Evolutionary conservation across 2,329 filamentous ascomycete species (phyloP).

Genomic region (Penicillium sp.): DNA sequence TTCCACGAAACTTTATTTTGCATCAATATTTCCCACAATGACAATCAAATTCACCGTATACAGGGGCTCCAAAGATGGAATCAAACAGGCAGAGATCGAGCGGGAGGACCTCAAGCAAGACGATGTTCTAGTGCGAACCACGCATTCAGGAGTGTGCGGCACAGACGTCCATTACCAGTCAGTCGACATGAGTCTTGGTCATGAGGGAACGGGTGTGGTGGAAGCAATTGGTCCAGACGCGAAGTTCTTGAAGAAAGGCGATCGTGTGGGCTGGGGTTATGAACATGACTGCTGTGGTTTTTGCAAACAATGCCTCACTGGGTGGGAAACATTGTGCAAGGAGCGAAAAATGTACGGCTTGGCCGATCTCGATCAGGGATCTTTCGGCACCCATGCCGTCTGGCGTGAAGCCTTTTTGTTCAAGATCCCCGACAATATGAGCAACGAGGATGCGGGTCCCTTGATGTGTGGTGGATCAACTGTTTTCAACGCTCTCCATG

Average conservation of each 20-base stretch:
- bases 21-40: slow-evolving; percentile 17
- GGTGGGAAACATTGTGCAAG: slow-evolving; percentile 35
- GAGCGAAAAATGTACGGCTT: slow-evolving; percentile 39
- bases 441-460: slow-evolving; percentile 33
- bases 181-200: slow-evolving; percentile 39
- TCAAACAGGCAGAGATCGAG: slow-evolving; percentile 52
- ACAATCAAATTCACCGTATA: slow-evolving; percentile 58
- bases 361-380: slow-evolving; percentile 40
- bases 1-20: background rate
- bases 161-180: slow-evolving; percentile 51
- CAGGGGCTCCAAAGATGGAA: slow-evolving; percentile 62
- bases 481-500: slow-evolving; percentile 29
- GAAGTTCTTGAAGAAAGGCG: slow-evolving; percentile 39
- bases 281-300: slow-evolving; percentile 39
- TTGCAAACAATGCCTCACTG: slow-evolving; percentile 38
- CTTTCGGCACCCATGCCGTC: slow-evolving; percentile 39
- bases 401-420: slow-evolving; percentile 44
- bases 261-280: slow-evolving; percentile 47
- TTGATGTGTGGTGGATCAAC: slow-evolving; percentile 41
- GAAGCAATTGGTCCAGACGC: slow-evolving; percentile 33
- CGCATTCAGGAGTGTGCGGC: slow-evolving; percentile 66
- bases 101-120: slow-evolving; percentile 35
- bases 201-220: slow-evolving; percentile 42
- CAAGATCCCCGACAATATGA: slow-evolving; percentile 34
- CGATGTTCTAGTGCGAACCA: slow-evolving; percentile 62